Conservation (phyloP, 495 filamentous ascomycete genomes). For the Penicillium pancosmium region DNA sequence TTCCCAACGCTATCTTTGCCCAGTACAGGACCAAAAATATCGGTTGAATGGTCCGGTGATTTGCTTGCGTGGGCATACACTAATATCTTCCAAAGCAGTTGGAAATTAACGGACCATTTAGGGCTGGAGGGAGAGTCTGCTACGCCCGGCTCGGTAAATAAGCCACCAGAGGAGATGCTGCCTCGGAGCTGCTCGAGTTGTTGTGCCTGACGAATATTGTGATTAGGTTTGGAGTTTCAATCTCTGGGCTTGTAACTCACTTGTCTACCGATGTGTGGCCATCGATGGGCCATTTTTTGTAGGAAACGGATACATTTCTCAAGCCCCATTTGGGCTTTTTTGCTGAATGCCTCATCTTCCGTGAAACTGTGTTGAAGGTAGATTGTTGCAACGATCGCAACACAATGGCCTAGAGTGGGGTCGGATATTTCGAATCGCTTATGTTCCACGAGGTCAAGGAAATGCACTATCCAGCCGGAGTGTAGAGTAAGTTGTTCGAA, state of each 20-base stretch:
- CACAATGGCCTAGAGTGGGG: constrained; percentile 35
- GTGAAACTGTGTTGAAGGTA: constrained; percentile 43
- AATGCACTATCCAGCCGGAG: constrained; percentile 35
- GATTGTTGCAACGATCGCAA: constrained; percentile 37
- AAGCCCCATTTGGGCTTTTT: constrained; percentile 34
- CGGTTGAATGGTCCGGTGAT: constrained; percentile 12
- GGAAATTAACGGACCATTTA: constrained; percentile 35
- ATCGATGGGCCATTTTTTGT: constrained; percentile 24
- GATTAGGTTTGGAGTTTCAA: neutral
- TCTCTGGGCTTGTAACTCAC: constrained; percentile 8
- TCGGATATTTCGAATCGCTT: constrained; percentile 40
- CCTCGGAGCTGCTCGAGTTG: constrained; percentile 33
- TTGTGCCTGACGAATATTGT: constrained; percentile 13
- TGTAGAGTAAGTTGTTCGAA: constrained; percentile 39
- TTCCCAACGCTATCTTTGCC: constrained; percentile 22
- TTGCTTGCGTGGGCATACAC: constrained; percentile 35
- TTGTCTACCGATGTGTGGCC: constrained; percentile 36
- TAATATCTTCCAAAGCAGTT: constrained; percentile 35
- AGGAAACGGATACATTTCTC: constrained; percentile 38
- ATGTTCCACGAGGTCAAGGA: constrained; percentile 32
- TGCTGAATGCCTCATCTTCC: constrained; percentile 34
- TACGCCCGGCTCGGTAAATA: constrained; percentile 8
- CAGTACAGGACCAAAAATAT: constrained; percentile 33
- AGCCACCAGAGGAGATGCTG: constrained; percentile 30
- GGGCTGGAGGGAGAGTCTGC: constrained; percentile 7